Evolutionary conservation across 1,139 yeast genomes (phyloP), one percentile per base, ranked within the genome.

Genomic region (Magnusiomyces magnusii): DNA sequence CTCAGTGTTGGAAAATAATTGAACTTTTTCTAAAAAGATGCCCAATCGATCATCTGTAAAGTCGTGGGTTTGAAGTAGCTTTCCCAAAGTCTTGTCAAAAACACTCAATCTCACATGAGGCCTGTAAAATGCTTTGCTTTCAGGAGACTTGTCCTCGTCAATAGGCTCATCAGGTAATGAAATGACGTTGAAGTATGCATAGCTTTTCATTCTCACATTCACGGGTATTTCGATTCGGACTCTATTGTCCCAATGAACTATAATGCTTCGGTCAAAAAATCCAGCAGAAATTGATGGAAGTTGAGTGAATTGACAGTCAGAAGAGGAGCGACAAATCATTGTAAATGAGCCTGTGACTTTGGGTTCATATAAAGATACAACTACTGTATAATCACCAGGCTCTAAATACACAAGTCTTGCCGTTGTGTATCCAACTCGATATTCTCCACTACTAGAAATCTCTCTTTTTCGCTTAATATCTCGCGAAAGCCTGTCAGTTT

Each of bases 31-130:
- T 15, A 79, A 65, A 65, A 73, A 79, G 0, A 76, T 68, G 0
- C 85, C 85, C 64, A 77, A 78, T 21, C 77, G 64, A 19, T 74
- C 69, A 62, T 77, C 77, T 54, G 71, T 70, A 78, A 83, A 81
- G 54, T 75, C 76, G 60, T 76, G 77, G 15, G 76, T 67, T 47
- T 69, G 68, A 0, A 73, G 53, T 13, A 63, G 57, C 10, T 59
- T 50, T 52, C 61, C 63, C 10, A 65, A 58, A 2, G 66, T 68
- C 3, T 60, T 55, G 34, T 68, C 69, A 58, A 67, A 72, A 2
- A 74, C 55, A 47, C 70, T 69, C 23, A 73, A 64, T 28, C 75
- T 63, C 44, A 71, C 57, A 41, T 66, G 67, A 0, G 73, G 69
- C 24, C 65, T 62, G 53, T 68, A 68, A 2, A 63, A 55, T 1